phyloP scores from a whole-genome alignment of 2,329 filamentous ascomycete species.

The Rutstroemia sp. region DNA sequence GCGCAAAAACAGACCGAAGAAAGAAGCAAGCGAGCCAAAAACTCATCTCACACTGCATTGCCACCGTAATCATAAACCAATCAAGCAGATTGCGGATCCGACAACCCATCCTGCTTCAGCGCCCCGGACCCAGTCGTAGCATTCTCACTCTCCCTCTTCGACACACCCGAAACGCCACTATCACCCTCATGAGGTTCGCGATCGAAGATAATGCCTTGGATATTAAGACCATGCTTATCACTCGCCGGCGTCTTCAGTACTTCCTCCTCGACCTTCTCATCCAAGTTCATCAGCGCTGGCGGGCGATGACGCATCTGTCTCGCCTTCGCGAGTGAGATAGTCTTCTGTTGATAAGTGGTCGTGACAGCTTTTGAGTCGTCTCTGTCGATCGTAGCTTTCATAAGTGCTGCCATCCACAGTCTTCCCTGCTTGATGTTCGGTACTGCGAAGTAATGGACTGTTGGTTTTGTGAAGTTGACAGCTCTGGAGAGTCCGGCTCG shows the following conservation, averaged over 20 bases:
- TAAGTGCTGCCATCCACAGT: constrained; percentile 95
- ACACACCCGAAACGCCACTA: constrained; percentile 28
- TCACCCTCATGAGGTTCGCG: constrained; percentile 26
- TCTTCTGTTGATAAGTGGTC: constrained; percentile 94
- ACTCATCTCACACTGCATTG: no score
- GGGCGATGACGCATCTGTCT: constrained; percentile 82
- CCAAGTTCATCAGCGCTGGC: constrained; percentile 73
- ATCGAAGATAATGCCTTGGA: constrained; percentile 29
- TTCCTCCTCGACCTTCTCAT: constrained; percentile 35
- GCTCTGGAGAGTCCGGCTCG: constrained; percentile 79
- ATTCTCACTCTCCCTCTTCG: constrained; percentile 19
- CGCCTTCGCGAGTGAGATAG: constrained; percentile 85
- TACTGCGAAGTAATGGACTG: constrained; percentile 95
- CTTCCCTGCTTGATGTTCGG: constrained; percentile 83
- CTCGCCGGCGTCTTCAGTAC: constrained; percentile 24
- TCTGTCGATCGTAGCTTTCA: constrained; percentile 98
- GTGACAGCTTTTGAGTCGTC: constrained; percentile 74
- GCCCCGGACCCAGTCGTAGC: neutral
- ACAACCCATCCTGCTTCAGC: neutral
- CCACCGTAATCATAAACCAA: no score
- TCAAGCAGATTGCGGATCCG: constrained; percentile 20
- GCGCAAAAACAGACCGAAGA: no score
- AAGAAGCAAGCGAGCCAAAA: no score
- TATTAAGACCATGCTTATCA: constrained; percentile 28
- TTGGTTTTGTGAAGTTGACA: constrained; percentile 95